Percentiles rank a stretch among this genome's conserved stretches.
Conservation (phyloP, 371 early-diverging fungal species). For the Apophysomyces ossiformis region DNA sequence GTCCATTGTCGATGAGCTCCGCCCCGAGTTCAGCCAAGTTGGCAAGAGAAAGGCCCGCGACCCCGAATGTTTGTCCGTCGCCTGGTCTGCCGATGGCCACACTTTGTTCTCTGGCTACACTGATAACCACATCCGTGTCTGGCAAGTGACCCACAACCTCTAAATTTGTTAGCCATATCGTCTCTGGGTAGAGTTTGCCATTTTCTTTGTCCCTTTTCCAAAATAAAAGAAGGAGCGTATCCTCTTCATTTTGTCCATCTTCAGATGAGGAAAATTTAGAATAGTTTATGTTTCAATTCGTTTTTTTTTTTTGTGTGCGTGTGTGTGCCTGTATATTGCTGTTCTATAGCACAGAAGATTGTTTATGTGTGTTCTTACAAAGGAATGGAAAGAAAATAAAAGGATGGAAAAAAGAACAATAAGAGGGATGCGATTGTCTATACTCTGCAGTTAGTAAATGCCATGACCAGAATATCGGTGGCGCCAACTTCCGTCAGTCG, state of each 20-base stretch:
- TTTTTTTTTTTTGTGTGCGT: no score
- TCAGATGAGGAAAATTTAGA: not conserved
- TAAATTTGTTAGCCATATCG: conserved; percentile 20
- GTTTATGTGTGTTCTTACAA: not conserved
- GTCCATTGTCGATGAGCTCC: conserved; percentile 90
- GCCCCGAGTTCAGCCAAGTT: conserved; percentile 79
- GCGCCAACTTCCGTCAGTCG: conserved; percentile 89
- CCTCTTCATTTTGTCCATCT: not conserved
- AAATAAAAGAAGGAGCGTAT: not conserved
- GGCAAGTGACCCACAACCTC: conserved; percentile 73
- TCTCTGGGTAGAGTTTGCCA: conserved; percentile 10
- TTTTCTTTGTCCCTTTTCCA: not conserved
- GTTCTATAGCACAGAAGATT: no score
- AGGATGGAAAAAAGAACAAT: not conserved
- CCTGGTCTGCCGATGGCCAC: conserved; percentile 97
- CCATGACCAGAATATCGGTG: conserved; percentile 87
- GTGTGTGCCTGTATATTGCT: no score
- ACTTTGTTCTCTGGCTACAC: conserved; percentile 97
- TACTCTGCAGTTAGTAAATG: conserved; percentile 81
- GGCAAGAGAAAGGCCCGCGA: conserved; percentile 75
- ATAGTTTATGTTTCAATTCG: no score
- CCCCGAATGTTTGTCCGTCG: conserved; percentile 86
- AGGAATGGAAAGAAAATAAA: not conserved
- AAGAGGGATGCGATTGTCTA: conserved; percentile 29
- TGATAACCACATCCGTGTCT: conserved; percentile 91